phyloP scores from a whole-genome alignment of 1,284 basidiomycete species.

The Macrocystidia cucumis region DNA sequence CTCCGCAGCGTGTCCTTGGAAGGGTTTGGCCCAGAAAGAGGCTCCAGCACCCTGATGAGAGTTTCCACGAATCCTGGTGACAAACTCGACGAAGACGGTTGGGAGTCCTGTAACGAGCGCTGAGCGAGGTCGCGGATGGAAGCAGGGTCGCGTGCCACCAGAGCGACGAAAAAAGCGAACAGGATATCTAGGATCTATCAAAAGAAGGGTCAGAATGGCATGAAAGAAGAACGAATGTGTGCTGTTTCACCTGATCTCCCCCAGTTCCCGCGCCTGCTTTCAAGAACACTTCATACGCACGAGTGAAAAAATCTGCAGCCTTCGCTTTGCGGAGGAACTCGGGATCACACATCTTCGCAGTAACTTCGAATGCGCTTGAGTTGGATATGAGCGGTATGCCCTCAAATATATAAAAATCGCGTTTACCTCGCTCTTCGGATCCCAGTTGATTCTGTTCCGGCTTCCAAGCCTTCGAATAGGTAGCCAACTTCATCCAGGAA shows the following conservation, averaged over 20 bases:
- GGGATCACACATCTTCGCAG: constrained; percentile 58
- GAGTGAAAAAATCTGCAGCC: constrained; percentile 59
- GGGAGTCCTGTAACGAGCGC: too few species aligned
- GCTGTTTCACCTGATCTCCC: constrained; percentile 42
- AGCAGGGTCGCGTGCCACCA: constrained; percentile 48
- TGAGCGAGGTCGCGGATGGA: constrained; percentile 46
- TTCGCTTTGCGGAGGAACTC: constrained; percentile 73
- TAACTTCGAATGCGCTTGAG: constrained; percentile 63
- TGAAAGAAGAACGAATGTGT: constrained; percentile 5
- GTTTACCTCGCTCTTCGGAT: constrained; percentile 59
- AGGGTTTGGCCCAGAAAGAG: too few species aligned
- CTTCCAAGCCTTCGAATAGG: constrained; percentile 69
- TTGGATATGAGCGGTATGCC: constrained; percentile 6
- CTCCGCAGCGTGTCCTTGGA: too few species aligned
- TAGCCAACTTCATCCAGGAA: constrained; percentile 79
- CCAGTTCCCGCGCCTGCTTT: constrained; percentile 49
- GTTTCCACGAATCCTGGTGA: too few species aligned
- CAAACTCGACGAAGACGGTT: too few species aligned
- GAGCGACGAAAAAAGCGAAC: constrained; percentile 46
- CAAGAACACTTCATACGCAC: constrained; percentile 58
- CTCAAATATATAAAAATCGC: neutral
- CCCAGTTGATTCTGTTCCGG: constrained; percentile 35
- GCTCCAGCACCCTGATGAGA: too few species aligned
- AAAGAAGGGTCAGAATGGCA: constrained; percentile 9
- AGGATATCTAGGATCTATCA: constrained; percentile 51